Evolutionary conservation across 805 yeast genomes (phyloP).

Genomic region (Scheffersomyces ergatensis): DNA sequence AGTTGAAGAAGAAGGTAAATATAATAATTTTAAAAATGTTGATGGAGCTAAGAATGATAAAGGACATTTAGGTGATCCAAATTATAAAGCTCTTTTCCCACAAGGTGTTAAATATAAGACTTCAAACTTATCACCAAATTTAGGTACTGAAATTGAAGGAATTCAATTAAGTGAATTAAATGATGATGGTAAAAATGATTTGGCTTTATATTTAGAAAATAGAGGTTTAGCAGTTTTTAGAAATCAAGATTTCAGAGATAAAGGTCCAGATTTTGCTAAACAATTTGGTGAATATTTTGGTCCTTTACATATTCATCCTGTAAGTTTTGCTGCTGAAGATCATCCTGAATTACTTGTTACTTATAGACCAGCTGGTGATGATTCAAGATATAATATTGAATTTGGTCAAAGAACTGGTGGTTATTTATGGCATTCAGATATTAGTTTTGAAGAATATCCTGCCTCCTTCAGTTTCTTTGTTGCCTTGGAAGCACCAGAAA

Average conservation of each 20-base stretch:
- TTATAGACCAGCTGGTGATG: conserved; percentile 19
- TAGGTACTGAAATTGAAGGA: conserved; percentile 25
- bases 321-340: conserved; percentile 15
- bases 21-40: conserved; percentile 15
- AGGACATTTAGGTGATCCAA: conserved; percentile 23
- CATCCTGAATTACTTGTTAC: conserved; percentile 22
- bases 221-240: conserved; percentile 25
- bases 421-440: conserved; percentile 22
- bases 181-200: conserved; percentile 23
- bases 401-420: conserved; percentile 11
- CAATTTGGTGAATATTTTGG: conserved; percentile 23
- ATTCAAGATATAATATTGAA: conserved; percentile 10
- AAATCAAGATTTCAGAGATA: conserved; percentile 23
- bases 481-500: conserved; percentile 22
- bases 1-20: conserved; percentile 16
- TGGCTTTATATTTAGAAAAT: conserved; percentile 21
- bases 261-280: conserved; percentile 18
- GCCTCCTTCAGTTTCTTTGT: conserved; percentile 22
- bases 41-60: conserved; percentile 21
- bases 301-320: conserved; percentile 26
- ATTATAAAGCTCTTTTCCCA: conserved; percentile 17
- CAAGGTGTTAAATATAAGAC: conserved; percentile 10
- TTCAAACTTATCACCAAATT: conserved; percentile 21
- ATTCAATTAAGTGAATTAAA: conserved; percentile 22
- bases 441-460: conserved; percentile 22